phyloP scores from a whole-genome alignment of 202 grass and related monocot species.

The Digitaria exilis region DNA sequence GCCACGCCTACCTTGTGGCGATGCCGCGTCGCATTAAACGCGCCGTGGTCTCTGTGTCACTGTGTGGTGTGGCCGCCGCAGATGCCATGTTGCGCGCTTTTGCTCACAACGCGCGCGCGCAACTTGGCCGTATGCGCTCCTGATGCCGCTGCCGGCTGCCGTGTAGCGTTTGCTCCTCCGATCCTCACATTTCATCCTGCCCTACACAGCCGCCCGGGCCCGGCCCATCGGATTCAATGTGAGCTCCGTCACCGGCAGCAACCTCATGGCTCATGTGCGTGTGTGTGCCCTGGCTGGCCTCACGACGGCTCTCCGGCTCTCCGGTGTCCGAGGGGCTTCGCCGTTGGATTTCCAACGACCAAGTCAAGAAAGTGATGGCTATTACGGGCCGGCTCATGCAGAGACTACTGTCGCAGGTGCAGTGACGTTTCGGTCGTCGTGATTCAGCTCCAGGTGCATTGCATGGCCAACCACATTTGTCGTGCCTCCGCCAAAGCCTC shows the following conservation, averaged over 20 bases:
- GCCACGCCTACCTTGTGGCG: not conserved
- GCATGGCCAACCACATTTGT: not conserved
- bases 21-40: conserved; percentile 57
- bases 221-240: not conserved
- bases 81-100: conserved; percentile 16
- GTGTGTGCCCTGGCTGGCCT: not conserved
- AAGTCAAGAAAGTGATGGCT: not conserved
- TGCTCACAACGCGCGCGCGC: not conserved
- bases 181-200: not conserved
- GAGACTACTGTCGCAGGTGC: not conserved
- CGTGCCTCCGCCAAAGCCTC: not conserved
- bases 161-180: not conserved
- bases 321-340: no score
- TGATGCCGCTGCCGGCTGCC: no score
- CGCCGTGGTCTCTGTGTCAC: conserved; percentile 37
- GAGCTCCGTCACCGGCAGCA: conserved; percentile 7
- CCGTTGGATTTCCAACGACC: not conserved
- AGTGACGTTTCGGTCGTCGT: not conserved
- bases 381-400: no score
- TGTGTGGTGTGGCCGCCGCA: conserved; percentile 22
- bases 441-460: not conserved
- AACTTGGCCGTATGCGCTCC: conserved; percentile 25
- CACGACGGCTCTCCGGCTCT: no score
- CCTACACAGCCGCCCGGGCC: not conserved
- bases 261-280: no score